phyloP scores from a whole-genome alignment of 441 rosid genomes.

The Breynia disticha region DNA sequence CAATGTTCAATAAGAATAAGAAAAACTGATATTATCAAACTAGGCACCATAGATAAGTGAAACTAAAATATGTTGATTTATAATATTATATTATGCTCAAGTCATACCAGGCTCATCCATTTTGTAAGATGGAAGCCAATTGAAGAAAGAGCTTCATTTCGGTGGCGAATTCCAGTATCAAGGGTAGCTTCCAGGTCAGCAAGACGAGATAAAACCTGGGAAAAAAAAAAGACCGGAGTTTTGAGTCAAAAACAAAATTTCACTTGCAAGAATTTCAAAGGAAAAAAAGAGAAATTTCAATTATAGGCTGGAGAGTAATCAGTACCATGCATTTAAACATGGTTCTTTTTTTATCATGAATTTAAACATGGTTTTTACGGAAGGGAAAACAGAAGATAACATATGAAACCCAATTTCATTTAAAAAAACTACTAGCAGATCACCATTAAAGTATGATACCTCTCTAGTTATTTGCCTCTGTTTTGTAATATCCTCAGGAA shows the following conservation, averaged over 20 bases:
- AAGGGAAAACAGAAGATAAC: too few relatives aligned
- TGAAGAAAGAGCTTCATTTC: slow-evolving; percentile 64
- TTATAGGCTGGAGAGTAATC: background rate
- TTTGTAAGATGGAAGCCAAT: slow-evolving; percentile 61
- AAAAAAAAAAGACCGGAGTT: slow-evolving; percentile 25
- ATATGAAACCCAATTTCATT: background rate
- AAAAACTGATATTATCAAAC: too few relatives aligned
- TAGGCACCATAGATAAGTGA: slow-evolving; percentile 1
- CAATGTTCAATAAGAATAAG: background rate
- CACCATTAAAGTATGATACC: slow-evolving; percentile 31
- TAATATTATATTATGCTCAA: slow-evolving; percentile 1
- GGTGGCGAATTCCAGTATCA: slow-evolving; percentile 80
- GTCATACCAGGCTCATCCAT: slow-evolving; percentile 77
- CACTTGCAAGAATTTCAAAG: background rate
- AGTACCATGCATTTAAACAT: too few relatives aligned
- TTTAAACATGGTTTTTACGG: background rate
- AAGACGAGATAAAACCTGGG: slow-evolving; percentile 77
- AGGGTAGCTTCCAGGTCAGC: slow-evolving; percentile 93
- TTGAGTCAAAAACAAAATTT: slow-evolving; percentile 1
- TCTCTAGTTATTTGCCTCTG: slow-evolving; percentile 86
- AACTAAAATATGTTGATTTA: too few relatives aligned
- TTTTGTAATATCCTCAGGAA: slow-evolving; percentile 76
- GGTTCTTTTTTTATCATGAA: too few relatives aligned
- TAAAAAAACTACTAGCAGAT: background rate
- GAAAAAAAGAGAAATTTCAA: background rate